Percentiles rank a stretch among this genome's conserved stretches.
phyloP scores from a whole-genome alignment of 1,284 basidiomycete genomes.

The Microbotryum silenes-acaulis region DNA sequence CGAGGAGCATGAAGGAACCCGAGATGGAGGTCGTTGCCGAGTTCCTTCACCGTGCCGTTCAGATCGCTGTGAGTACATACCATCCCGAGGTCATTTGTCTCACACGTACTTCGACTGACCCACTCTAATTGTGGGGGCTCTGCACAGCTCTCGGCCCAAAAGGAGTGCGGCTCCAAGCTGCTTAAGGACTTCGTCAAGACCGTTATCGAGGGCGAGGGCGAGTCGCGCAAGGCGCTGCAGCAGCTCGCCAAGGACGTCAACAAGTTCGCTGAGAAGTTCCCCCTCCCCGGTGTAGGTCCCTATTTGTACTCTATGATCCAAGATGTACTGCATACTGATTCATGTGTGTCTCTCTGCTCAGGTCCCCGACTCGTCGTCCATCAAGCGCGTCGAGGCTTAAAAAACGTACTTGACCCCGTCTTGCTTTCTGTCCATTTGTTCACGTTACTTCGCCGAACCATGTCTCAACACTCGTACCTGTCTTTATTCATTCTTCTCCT shows the following conservation, averaged over 20 bases:
- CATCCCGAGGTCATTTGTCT: neutral
- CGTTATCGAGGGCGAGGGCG: slow-evolving; percentile 63
- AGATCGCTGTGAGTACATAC: slow-evolving; percentile 67
- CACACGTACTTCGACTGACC: neutral
- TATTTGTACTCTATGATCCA: neutral
- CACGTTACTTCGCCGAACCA: too few species aligned
- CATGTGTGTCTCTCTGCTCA: neutral
- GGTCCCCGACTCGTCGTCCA: slow-evolving; percentile 18
- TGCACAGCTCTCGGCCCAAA: slow-evolving; percentile 49
- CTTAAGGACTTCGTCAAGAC: slow-evolving; percentile 91
- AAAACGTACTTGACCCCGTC: too few species aligned
- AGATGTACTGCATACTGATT: neutral
- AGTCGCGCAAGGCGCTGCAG: slow-evolving; percentile 60
- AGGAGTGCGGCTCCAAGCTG: slow-evolving; percentile 88
- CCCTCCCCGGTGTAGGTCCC: slow-evolving; percentile 72
- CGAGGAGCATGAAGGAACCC: slow-evolving; percentile 68
- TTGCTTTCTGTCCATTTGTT: neutral
- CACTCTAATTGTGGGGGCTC: neutral
- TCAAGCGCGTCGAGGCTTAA: slow-evolving; percentile 24
- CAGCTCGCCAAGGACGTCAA: slow-evolving; percentile 66
- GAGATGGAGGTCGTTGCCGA: slow-evolving; percentile 84
- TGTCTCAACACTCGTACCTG: neutral
- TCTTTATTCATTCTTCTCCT: neutral
- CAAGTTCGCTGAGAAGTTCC: slow-evolving; percentile 76
- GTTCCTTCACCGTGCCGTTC: slow-evolving; percentile 86